Evolutionary conservation across 169 alveolate genomes (phyloP), one percentile per base, ranked within the genome.

Genomic region (Miamiensis avidus): DNA sequence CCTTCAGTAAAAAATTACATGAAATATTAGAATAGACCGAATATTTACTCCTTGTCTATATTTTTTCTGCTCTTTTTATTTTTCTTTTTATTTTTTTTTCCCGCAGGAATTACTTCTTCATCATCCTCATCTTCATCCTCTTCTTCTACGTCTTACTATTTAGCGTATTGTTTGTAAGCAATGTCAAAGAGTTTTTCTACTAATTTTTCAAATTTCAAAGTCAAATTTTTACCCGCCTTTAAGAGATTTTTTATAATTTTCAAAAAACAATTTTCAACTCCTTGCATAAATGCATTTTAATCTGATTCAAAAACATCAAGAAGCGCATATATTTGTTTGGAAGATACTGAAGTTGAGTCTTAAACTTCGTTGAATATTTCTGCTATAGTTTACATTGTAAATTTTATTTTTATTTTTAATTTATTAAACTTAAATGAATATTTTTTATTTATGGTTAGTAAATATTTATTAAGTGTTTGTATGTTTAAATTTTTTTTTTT

Each of bases 331-430:
- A 79, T 72, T 29, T 79, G 30, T 33, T 65, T 79, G 29, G 34
- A 79, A 28, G 84, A 49, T 64, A 79, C 76, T 0, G 84, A 79
- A n/a, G 74, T 29, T 29, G 74, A 79, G 31, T 79, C 77, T 72
- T 79, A 64, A n/a, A 79, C 76, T 79, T 79, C 84, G 27, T 79
- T 49, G 29, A 79, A 79, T 16, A 79, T 72, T 79, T 79, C 76
- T 1, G 69, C 69, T 33, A 78, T 78, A 27, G 69, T 1, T 78
- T 78, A 69, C 83, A 78, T 78, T 33, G 29, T 26, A 33, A 33
- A 33, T 78, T 78, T 78, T 78, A n/a, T n/a, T n/a, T n/a, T n/a
- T n/a, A n/a, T n/a, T n/a, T n/a, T n/a, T n/a, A n/a, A n/a, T n/a
- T n/a, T n/a, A n/a, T n/a, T n/a, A n/a, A n/a, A n/a, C n/a, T n/a